phyloP scores from a whole-genome alignment of 1,139 yeast genomes.

The Hyphopichia buzzinii region DNA sequence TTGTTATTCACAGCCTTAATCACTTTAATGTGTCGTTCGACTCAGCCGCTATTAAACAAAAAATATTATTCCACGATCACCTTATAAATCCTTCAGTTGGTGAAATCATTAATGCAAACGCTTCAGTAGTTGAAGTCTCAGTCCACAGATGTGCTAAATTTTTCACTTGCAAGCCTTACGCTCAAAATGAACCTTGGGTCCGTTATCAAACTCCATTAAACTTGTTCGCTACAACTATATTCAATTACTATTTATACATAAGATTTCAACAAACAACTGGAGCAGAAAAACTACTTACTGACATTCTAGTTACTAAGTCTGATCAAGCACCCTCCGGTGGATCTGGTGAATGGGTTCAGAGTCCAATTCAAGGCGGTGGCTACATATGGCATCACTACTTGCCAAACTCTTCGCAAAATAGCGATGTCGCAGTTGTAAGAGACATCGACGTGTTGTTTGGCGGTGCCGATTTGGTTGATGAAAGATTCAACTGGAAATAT shows the following conservation, averaged over 20 bases:
- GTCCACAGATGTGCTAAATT: slow-evolving; percentile 1
- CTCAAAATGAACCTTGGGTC: not conserved
- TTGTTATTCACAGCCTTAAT: not conserved
- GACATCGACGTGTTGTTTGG: slow-evolving; percentile 27
- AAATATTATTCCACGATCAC: slow-evolving; percentile 1
- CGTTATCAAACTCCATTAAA: slow-evolving; percentile 3
- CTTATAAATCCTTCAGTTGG: slow-evolving; percentile 1
- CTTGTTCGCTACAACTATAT: slow-evolving; percentile 5
- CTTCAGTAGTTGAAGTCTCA: not conserved
- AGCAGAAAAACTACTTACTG: slow-evolving; percentile 13
- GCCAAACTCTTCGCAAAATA: not conserved
- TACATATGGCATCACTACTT: slow-evolving; percentile 1
- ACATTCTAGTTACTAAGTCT: slow-evolving; percentile 7
- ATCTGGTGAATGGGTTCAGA: not conserved
- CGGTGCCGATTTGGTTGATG: slow-evolving; percentile 19
- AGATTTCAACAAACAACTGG: slow-evolving; percentile 10
- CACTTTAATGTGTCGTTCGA: slow-evolving; percentile 2
- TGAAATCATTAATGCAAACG: not conserved
- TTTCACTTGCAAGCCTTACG: not conserved
- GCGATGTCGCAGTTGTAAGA: slow-evolving; percentile 16
- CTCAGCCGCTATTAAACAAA: not conserved
- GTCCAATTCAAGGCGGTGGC: slow-evolving; percentile 1
- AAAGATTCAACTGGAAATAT: slow-evolving; percentile 16
- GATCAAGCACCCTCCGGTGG: slow-evolving; percentile 5
- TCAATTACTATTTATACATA: slow-evolving; percentile 14